Conservation (phyloP, 495 filamentous ascomycete species). For the Copromyces sp. region DNA sequence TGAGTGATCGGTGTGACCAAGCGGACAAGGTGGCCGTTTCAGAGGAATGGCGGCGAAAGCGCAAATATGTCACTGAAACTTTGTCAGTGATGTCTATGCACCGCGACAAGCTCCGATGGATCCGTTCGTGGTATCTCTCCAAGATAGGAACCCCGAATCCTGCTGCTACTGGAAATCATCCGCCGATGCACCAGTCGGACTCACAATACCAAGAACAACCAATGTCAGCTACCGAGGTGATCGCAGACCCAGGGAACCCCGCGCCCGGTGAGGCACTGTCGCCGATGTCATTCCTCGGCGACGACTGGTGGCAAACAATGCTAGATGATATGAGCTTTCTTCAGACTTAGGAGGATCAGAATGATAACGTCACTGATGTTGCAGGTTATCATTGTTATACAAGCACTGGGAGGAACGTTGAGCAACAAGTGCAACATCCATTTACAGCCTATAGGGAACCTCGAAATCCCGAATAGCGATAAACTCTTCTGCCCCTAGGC, state of each 20-base stretch:
- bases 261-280: neutral
- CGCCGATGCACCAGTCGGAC: neutral
- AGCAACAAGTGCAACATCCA: neutral
- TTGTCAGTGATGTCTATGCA: slow-evolving; percentile 3
- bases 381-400: neutral
- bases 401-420: neutral
- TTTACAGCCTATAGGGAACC: neutral
- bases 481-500: neutral
- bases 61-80: slow-evolving; percentile 6
- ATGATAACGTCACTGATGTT: neutral
- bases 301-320: slow-evolving; percentile 10
- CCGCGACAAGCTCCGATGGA: slow-evolving; percentile 16
- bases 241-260: neutral
- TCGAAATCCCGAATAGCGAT: neutral
- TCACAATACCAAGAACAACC: neutral
- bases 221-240: neutral
- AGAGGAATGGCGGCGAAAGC: slow-evolving; percentile 9
- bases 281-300: neutral
- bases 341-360: neutral
- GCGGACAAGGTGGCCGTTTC: slow-evolving; percentile 6
- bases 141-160: neutral
- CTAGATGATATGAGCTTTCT: slow-evolving; percentile 3
- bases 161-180: neutral
- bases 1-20: slow-evolving; percentile 7
- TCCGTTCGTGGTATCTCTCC: slow-evolving; percentile 15